A percentile compares a stretch with the other conserved stretches of the same genome.
phyloP scores from a whole-genome alignment of 2,329 filamentous ascomycete species.

The Cordyceps tenuipes region DNA sequence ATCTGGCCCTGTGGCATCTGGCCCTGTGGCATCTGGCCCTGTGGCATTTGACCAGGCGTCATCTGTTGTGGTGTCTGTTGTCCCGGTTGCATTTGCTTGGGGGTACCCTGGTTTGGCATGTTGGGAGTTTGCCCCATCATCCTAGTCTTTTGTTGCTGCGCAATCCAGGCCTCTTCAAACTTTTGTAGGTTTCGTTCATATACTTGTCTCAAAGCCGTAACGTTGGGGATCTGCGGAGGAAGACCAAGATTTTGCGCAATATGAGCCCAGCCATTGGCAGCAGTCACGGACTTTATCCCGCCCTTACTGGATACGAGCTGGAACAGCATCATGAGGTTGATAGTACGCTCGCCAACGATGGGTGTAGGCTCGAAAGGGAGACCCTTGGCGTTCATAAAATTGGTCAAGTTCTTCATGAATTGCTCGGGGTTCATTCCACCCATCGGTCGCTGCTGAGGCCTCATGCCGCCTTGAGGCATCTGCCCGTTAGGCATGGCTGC shows the following conservation, averaged over 20 bases:
- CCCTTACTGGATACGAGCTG: slow-evolving; percentile 64
- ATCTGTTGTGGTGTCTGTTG: slow-evolving; percentile 30
- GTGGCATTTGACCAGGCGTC: slow-evolving; percentile 25
- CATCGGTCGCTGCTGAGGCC: slow-evolving; percentile 40
- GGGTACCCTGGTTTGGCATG: slow-evolving; percentile 15
- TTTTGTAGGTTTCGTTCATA: slow-evolving; percentile 69
- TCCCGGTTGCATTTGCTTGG: slow-evolving; percentile 31
- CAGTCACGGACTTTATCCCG: slow-evolving; percentile 66
- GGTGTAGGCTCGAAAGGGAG: slow-evolving; percentile 69
- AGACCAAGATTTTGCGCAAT: slow-evolving; percentile 60
- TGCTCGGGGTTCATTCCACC: slow-evolving; percentile 50
- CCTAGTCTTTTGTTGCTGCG: slow-evolving; percentile 47
- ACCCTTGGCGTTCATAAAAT: slow-evolving; percentile 69
- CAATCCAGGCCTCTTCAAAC: slow-evolving; percentile 64
- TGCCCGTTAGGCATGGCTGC: slow-evolving; percentile 19
- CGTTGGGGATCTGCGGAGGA: slow-evolving; percentile 55
- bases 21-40: slow-evolving; percentile 19
- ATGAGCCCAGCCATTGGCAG: slow-evolving; percentile 63
- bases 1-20: too few species aligned
- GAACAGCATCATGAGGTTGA: slow-evolving; percentile 73
- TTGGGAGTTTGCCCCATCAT: slow-evolving; percentile 44
- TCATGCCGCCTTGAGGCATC: slow-evolving; percentile 39
- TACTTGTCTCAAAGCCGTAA: slow-evolving; percentile 61
- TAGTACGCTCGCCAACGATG: slow-evolving; percentile 59
- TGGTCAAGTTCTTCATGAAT: slow-evolving; percentile 66